Evolutionary conservation across 2,329 filamentous ascomycete genomes (phyloP).

Genomic region (Alternaria solani): DNA sequence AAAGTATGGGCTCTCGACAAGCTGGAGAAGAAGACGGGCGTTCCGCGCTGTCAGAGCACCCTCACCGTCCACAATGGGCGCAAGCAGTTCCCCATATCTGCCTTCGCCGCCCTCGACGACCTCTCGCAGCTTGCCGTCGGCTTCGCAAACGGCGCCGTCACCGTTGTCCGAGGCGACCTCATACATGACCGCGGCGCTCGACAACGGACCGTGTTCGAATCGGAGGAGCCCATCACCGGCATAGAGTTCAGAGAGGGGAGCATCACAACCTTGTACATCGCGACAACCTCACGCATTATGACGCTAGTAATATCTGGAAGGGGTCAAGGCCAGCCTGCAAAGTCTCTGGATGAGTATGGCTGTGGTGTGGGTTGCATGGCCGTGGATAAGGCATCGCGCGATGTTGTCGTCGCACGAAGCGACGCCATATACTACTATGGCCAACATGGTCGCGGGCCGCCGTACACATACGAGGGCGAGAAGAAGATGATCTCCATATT

Average conservation of each 20-base stretch:
- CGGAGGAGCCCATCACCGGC: slow-evolving; percentile 93
- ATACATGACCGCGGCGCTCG: slow-evolving; percentile 94
- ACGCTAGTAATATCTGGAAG: slow-evolving; percentile 87
- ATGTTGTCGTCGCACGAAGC: slow-evolving; percentile 90
- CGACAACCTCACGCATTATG: slow-evolving; percentile 86
- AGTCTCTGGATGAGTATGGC: slow-evolving; percentile 86
- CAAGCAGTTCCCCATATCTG: slow-evolving; percentile 93
- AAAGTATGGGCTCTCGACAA: slow-evolving; percentile 99
- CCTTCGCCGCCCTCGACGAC: slow-evolving; percentile 86
- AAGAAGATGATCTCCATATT: slow-evolving; percentile 84
- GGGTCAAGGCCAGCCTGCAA: slow-evolving; percentile 87
- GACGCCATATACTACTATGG: slow-evolving; percentile 97
- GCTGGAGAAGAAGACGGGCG: slow-evolving; percentile 89
- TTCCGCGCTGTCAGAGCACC: slow-evolving; percentile 87
- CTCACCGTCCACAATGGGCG: slow-evolving; percentile 86
- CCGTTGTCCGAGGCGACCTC: slow-evolving; percentile 89
- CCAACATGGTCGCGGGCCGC: slow-evolving; percentile 81
- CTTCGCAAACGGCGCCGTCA: slow-evolving; percentile 94
- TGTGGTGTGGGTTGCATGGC: slow-evolving; percentile 97
- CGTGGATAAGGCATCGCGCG: slow-evolving; percentile 77
- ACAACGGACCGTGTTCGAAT: slow-evolving; percentile 94
- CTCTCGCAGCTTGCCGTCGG: slow-evolving; percentile 92
- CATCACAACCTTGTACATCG: slow-evolving; percentile 84
- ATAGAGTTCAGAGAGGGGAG: slow-evolving; percentile 75
- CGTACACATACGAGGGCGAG: slow-evolving; percentile 88